phyloP scores from a whole-genome alignment of 768 basidiomycete genomes.

The Termitomyces sp. region DNA sequence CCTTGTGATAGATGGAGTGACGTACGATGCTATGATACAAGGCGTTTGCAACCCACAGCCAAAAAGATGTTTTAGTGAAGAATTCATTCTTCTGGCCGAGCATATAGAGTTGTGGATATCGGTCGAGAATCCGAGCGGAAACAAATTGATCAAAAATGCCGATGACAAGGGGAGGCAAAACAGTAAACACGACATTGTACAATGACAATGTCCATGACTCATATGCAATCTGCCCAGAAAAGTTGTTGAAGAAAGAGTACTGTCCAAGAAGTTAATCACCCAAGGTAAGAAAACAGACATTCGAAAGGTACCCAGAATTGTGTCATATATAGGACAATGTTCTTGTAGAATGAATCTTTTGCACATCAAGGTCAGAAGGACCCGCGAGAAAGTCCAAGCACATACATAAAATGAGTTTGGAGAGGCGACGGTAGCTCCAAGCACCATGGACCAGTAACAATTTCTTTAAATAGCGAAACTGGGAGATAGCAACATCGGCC shows the following conservation, averaged over 20 bases:
- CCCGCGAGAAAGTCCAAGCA: constrained; percentile 9
- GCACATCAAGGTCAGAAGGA: constrained; percentile 7
- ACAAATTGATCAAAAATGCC: constrained; percentile 99
- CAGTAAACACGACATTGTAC: constrained; percentile 95
- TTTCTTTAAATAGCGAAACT: constrained; percentile 95
- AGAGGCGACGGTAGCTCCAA: constrained; percentile 95
- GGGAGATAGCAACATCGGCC: constrained; percentile 95
- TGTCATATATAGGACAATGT: constrained; percentile 97
- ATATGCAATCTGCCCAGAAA: constrained; percentile 97
- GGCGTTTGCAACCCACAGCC: constrained; percentile 89
- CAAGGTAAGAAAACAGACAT: background rate
- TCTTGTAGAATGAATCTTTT: constrained; percentile 97
- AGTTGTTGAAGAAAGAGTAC: constrained; percentile 99
- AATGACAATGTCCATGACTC: constrained; percentile 98
- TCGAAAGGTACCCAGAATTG: constrained; percentile 80
- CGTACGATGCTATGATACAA: constrained; percentile 85
- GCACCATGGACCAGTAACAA: constrained; percentile 94
- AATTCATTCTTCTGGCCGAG: constrained; percentile 94
- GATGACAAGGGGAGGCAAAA: constrained; percentile 94
- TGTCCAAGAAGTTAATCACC: constrained; percentile 24
- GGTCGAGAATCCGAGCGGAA: constrained; percentile 91
- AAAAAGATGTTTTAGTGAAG: constrained; percentile 87
- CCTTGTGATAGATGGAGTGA: background rate
- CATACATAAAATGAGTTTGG: constrained; percentile 93
- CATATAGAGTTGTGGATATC: constrained; percentile 94